Evolutionary conservation across 306 rosid species (phyloP).

Genomic region (Vicia faba): DNA sequence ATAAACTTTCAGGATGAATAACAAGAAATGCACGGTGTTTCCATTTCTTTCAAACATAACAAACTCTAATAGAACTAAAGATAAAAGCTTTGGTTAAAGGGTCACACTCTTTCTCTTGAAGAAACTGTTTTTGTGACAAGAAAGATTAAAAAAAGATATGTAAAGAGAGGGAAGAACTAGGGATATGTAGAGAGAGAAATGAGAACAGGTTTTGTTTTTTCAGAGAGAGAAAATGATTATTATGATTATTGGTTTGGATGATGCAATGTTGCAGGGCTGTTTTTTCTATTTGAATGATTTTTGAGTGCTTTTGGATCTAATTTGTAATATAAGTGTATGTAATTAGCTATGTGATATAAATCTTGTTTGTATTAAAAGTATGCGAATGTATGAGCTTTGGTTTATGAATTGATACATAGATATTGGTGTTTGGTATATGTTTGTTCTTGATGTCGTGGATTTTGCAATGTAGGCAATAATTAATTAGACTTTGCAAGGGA

Average conservation of each 20-base stretch:
- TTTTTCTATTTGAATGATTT: too few relatives aligned
- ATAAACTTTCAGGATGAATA: constrained; percentile 52
- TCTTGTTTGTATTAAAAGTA: too few relatives aligned
- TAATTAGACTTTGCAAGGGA: too few relatives aligned
- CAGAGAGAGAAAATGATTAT: constrained; percentile 57
- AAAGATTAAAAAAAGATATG: constrained; percentile 45
- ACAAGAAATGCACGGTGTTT: constrained; percentile 50
- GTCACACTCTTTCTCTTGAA: constrained; percentile 1
- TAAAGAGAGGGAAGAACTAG: constrained; percentile 9
- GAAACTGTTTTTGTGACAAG: constrained; percentile 23
- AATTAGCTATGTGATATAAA: too few relatives aligned
- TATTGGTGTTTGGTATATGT: too few relatives aligned
- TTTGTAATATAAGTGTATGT: too few relatives aligned
- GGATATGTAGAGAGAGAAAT: constrained; percentile 26
- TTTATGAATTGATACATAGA: too few relatives aligned
- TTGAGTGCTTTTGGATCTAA: too few relatives aligned
- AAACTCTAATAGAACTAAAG: constrained; percentile 68
- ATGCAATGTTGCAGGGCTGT: too few relatives aligned
- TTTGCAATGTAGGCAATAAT: too few relatives aligned
- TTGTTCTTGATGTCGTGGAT: too few relatives aligned
- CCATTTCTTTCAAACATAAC: constrained; percentile 47
- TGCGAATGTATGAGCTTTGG: too few relatives aligned
- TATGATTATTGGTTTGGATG: constrained; percentile 37
- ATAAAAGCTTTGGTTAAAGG: constrained; percentile 27
- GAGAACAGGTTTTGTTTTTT: constrained; percentile 17